A percentile compares a stretch with the other conserved stretches of the same genome.
Conservation (phyloP, 768 basidiomycete genomes). For the Harrya chromipes region DNA sequence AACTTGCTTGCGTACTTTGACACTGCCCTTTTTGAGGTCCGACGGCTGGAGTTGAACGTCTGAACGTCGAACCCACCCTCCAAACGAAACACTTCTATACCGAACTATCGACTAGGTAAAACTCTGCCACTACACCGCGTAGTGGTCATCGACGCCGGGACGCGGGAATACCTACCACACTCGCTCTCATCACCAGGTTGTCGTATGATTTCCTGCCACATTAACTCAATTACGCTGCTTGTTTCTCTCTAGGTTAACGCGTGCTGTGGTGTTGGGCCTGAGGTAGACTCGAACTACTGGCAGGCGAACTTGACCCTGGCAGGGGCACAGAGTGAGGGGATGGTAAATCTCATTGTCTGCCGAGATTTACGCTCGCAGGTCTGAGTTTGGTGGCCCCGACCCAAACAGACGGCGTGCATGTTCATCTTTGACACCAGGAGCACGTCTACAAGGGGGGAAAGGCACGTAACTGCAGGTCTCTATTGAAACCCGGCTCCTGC, state of each 20-base stretch:
- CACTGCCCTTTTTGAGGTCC: no score
- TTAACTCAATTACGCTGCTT: background rate
- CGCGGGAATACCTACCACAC: background rate
- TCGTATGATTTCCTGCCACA: no score
- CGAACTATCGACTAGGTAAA: background rate
- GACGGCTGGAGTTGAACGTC: no score
- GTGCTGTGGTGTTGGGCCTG: background rate
- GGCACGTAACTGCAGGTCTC: no score
- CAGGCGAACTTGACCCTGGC: background rate
- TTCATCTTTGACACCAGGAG: background rate
- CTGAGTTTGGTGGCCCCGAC: background rate
- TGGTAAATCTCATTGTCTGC: slow-evolving; percentile 5
- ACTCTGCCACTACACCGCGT: no score
- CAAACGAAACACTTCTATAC: background rate
- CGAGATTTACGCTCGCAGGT: slow-evolving; percentile 2
- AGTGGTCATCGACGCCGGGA: background rate
- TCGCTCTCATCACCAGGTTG: background rate
- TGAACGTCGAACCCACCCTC: background rate
- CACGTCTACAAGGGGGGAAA: background rate
- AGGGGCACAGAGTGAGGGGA: background rate
- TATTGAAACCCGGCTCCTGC: no score
- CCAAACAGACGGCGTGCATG: background rate
- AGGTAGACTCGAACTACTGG: background rate
- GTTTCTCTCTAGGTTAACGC: background rate
- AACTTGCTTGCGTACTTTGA: no score